phyloP scores from a whole-genome alignment of 2,329 filamentous ascomycete species.

The Neocucurbitaria cava region DNA sequence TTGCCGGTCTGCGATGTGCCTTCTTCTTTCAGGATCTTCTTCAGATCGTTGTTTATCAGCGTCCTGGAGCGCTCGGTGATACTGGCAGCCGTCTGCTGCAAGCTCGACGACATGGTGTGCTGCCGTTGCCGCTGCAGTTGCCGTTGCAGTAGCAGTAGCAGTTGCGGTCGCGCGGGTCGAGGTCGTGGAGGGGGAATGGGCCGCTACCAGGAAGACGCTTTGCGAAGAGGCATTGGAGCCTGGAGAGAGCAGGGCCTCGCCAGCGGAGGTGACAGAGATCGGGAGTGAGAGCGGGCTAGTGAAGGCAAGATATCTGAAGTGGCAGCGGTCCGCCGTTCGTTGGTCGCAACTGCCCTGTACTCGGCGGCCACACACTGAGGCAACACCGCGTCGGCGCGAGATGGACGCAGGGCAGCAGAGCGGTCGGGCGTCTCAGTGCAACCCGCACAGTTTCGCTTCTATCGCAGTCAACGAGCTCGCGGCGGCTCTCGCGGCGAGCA shows the following conservation, averaged over 20 bases:
- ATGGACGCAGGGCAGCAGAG: background rate
- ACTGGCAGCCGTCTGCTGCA: conserved; percentile 50
- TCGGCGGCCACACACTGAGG: conserved; percentile 1
- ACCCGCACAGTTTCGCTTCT: conserved; percentile 1
- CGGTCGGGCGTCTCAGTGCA: background rate
- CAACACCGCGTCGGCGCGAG: background rate
- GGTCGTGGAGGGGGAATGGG: conserved; percentile 5
- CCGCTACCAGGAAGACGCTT: conserved; percentile 22
- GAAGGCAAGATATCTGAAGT: conserved; percentile 14
- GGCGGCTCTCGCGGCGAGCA: conserved; percentile 35
- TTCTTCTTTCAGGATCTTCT: conserved; percentile 77
- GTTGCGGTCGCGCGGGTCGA: no score
- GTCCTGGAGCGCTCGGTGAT: conserved; percentile 59
- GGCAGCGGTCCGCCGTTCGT: conserved; percentile 16
- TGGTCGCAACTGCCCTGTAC: conserved; percentile 27
- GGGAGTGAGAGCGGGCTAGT: conserved; percentile 17
- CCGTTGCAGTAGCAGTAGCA: background rate
- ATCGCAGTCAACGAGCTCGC: conserved; percentile 22
- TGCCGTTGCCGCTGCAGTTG: conserved; percentile 4
- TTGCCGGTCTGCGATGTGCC: conserved; percentile 75
- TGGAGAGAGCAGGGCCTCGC: background rate
- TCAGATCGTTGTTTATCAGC: conserved; percentile 71
- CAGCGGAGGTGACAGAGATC: conserved; percentile 5
- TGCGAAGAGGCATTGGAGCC: conserved; percentile 18
- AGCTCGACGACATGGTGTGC: conserved; percentile 42